phyloP scores from a whole-genome alignment of 2,329 filamentous ascomycete genomes.

The Elsinoe batatas region DNA sequence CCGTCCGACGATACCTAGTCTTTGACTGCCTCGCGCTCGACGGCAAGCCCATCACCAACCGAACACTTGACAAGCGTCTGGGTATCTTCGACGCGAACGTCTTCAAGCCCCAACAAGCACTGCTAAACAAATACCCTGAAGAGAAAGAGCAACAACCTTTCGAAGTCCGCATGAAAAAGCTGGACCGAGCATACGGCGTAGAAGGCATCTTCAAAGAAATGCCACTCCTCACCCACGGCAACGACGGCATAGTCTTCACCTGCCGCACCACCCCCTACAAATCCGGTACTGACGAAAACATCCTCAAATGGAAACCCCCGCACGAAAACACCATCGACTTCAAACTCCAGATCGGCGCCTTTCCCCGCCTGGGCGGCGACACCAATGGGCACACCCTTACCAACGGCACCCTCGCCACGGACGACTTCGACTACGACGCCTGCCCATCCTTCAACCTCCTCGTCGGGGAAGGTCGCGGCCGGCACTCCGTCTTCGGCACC shows the following conservation, averaged over 20 bases:
- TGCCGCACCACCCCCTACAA: conserved; percentile 79
- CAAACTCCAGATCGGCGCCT: conserved; percentile 61
- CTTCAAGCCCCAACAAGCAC: conserved; percentile 55
- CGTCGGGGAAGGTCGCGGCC: conserved; percentile 54
- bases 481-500: conserved; percentile 56
- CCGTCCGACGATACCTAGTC: conserved; percentile 73
- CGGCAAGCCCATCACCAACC: conserved; percentile 62
- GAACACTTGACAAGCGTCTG: conserved; percentile 77
- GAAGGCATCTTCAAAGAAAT: conserved; percentile 87
- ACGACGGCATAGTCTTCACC: conserved; percentile 97
- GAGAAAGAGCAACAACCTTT: conserved; percentile 66
- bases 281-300: conserved; percentile 83
- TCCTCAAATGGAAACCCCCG: conserved; percentile 95
- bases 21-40: conserved; percentile 89
- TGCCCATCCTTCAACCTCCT: conserved; percentile 36
- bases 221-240: conserved; percentile 81
- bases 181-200: conserved; percentile 80
- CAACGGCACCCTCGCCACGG: conserved; percentile 43
- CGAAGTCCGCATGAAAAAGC: conserved; percentile 74
- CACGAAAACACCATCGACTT: conserved; percentile 95
- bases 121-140: conserved; percentile 49
- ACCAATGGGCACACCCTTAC: conserved; percentile 43
- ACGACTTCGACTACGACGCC: conserved; percentile 64
- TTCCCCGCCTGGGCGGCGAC: conserved; percentile 51
- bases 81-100: conserved; percentile 75